Evolutionary conservation across 495 filamentous ascomycete species (phyloP).

Genomic region (Corynascus novoguineensis): DNA sequence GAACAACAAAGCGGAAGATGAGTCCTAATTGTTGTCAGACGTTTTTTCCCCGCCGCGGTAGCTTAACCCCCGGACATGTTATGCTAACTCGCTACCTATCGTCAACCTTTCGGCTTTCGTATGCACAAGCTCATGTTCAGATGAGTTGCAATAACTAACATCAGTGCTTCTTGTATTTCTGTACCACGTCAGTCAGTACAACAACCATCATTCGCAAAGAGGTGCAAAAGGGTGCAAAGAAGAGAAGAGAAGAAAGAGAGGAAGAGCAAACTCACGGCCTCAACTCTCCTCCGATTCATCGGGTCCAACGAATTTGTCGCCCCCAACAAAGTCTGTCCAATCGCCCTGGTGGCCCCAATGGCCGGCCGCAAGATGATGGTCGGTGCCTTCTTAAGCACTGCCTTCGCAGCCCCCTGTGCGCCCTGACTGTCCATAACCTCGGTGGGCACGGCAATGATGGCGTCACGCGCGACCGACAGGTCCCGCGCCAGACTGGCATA

Average conservation of each 20-base stretch:
- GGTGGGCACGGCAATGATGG: conserved; percentile 88
- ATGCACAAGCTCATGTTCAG: no score
- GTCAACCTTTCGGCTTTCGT: no score
- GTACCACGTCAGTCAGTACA: conserved; percentile 5
- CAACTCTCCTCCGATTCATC: conserved; percentile 71
- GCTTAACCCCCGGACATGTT: no score
- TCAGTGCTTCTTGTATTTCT: conserved; percentile 24
- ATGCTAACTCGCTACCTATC: no score
- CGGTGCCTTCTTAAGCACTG: conserved; percentile 74
- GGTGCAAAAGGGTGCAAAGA: no score
- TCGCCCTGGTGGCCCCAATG: conserved; percentile 84
- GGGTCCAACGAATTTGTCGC: conserved; percentile 92
- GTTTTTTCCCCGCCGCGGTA: no score
- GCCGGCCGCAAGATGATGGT: conserved; percentile 86
- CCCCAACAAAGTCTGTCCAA: conserved; percentile 82
- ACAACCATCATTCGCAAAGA: no score
- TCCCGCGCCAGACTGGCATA: conserved; percentile 80
- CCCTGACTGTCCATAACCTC: conserved; percentile 83
- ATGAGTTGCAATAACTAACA: not conserved
- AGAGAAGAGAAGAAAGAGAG: not conserved
- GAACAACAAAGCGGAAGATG: no score
- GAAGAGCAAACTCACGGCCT: conserved; percentile 64
- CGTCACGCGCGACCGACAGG: conserved; percentile 75
- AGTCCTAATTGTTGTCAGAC: no score
- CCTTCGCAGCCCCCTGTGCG: conserved; percentile 74